These are phyloP conservation scores for Puccinia coronata DNA, from an alignment of 1,284 basidiomycete species.

Conservation along the genomic window DNA sequence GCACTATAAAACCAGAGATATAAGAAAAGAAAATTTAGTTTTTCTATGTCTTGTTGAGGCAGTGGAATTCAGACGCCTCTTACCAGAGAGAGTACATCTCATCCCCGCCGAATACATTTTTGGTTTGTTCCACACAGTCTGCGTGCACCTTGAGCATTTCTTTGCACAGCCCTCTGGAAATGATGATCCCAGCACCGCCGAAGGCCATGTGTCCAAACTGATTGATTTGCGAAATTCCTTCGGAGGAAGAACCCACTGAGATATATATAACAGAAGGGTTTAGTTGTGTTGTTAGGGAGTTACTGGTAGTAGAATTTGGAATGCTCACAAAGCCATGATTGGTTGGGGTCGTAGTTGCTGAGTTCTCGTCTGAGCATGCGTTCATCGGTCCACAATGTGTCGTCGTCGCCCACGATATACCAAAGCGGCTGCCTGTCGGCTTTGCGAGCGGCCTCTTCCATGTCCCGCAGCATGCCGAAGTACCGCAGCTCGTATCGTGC, in stretches of 20 bases:
- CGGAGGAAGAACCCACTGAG: constrained; percentile 53
- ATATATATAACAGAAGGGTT: neutral
- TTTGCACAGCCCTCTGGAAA: constrained; percentile 46
- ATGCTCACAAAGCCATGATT: constrained; percentile 52
- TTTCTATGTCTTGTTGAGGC: neutral
- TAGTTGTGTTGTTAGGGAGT: neutral
- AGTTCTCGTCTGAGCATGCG: constrained; percentile 52
- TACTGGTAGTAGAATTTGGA: neutral
- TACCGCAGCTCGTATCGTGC: constrained; percentile 34
- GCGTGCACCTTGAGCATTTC: constrained; percentile 51
- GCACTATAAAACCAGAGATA: constrained; percentile 12
- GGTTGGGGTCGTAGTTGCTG: constrained; percentile 52
- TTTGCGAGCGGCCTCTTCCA: constrained; percentile 6
- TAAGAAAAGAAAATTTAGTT: too few species aligned
- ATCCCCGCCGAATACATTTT: constrained; percentile 51
- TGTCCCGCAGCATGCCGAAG: constrained; percentile 21
- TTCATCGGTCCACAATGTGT: constrained; percentile 55
- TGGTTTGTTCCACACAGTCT: constrained; percentile 48
- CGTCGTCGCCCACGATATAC: constrained; percentile 45
- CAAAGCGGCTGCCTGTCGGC: neutral
- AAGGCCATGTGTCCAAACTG: constrained; percentile 54
- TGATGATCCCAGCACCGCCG: constrained; percentile 52
- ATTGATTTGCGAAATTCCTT: constrained; percentile 52
- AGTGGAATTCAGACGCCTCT: neutral
- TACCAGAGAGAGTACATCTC: constrained; percentile 54